These are phyloP conservation scores for Acacia confusa DNA, from an alignment of 306 rosid genomes.

Conservation along the genomic window DNA sequence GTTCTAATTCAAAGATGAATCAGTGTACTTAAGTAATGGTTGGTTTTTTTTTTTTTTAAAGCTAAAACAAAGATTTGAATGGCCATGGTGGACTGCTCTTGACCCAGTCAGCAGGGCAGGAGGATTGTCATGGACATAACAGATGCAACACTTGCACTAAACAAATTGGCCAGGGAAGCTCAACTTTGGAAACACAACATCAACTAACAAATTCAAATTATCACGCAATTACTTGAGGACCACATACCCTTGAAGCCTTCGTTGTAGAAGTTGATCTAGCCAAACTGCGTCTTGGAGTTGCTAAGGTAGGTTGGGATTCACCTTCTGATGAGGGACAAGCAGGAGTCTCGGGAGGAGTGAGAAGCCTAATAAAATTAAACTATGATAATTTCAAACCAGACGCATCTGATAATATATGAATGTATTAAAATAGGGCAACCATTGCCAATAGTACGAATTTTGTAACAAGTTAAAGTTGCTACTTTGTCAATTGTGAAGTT, in stretches of 20 bases:
- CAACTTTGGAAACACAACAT: neutral
- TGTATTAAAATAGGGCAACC: neutral
- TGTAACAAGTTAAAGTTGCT: neutral
- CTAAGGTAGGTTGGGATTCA: constrained; percentile 53
- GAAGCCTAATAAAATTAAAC: constrained; percentile 72
- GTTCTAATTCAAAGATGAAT: neutral
- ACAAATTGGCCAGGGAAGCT: neutral
- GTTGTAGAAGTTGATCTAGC: constrained; percentile 67
- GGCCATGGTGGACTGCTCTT: neutral
- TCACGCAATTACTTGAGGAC: constrained; percentile 15
- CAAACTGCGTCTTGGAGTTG: constrained; percentile 59
- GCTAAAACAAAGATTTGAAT: neutral
- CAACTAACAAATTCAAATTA: neutral
- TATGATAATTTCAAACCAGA: constrained; percentile 21
- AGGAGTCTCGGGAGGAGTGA: constrained; percentile 98
- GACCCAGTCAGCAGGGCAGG: neutral
- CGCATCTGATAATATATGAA: neutral
- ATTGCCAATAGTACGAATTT: constrained; percentile 7
- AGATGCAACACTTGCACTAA: neutral
- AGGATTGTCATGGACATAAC: constrained; percentile 14
- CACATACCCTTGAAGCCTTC: constrained; percentile 82
- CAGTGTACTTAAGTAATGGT: neutral
- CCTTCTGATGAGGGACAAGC: constrained; percentile 67
- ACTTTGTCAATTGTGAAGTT: neutral
- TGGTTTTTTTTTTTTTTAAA: neutral